Conservation (phyloP, 2,329 filamentous ascomycete species). For the Ceratocystis albifundus region DNA sequence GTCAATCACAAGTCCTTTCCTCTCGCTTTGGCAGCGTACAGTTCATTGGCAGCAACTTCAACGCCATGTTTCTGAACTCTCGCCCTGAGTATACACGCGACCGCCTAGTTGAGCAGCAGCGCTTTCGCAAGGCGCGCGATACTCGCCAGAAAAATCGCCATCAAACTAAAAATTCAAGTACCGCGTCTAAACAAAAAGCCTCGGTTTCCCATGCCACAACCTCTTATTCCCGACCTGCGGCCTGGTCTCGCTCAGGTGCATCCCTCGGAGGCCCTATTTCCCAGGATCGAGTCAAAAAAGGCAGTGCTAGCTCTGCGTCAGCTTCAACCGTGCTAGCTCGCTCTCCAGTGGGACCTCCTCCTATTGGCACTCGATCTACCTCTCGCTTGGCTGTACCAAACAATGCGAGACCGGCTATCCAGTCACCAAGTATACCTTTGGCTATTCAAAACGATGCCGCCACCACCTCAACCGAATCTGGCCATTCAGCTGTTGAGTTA, state of each 20-base stretch:
- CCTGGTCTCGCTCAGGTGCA: background rate
- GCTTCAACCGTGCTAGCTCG: background rate
- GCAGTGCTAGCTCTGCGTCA: background rate
- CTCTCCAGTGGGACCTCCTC: background rate
- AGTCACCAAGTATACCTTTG: background rate
- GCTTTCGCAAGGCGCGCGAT: constrained; percentile 12
- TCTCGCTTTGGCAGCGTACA: background rate
- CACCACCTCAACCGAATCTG: constrained; percentile 10
- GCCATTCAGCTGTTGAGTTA: background rate
- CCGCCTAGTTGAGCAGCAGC: constrained; percentile 14
- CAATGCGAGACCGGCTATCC: background rate
- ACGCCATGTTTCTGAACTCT: constrained; percentile 16
- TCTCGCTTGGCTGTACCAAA: background rate
- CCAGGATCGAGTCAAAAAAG: constrained; percentile 16
- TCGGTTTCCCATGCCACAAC: background rate
- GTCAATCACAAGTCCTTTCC: constrained; percentile 8
- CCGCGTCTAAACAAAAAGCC: background rate
- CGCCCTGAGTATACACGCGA: constrained; percentile 10
- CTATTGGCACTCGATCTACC: background rate
- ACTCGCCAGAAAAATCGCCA: constrained; percentile 1
- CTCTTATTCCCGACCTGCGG: background rate
- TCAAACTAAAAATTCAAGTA: background rate
- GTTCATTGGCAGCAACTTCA: constrained; percentile 18
- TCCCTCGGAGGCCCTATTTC: background rate
- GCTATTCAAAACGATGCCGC: constrained; percentile 7